Evolutionary conservation across 345 rosid species (phyloP).

Genomic region (Balakata baccata): DNA sequence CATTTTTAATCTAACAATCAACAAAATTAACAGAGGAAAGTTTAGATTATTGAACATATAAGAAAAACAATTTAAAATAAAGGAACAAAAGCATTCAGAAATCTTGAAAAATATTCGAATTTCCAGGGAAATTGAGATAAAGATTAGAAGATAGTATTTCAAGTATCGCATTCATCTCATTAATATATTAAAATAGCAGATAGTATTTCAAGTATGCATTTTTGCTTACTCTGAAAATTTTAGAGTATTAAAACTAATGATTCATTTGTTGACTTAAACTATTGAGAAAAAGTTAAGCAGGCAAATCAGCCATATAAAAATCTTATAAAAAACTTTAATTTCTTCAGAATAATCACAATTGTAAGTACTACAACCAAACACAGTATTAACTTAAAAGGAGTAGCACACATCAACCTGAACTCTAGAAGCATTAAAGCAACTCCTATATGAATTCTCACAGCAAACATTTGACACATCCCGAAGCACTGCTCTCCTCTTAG

Average conservation of each 20-base stretch:
- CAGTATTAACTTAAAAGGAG: slow-evolving; percentile 6
- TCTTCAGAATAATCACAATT: neutral
- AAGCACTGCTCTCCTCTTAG: slow-evolving; percentile 67
- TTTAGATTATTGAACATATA: neutral
- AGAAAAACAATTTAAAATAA: neutral
- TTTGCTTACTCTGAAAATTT: neutral
- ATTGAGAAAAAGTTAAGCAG: neutral
- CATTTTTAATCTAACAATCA: slow-evolving; percentile 46
- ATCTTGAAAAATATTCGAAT: neutral
- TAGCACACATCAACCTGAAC: slow-evolving; percentile 43
- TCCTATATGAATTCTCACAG: slow-evolving; percentile 38
- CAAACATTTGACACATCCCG: slow-evolving; percentile 68
- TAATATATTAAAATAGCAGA: neutral
- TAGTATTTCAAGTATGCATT: neutral
- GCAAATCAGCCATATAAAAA: neutral
- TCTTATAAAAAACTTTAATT: neutral
- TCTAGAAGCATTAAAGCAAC: slow-evolving; percentile 52
- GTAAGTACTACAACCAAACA: neutral
- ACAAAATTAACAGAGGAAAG: slow-evolving; percentile 2
- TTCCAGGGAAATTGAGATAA: neutral
- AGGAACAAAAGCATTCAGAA: neutral
- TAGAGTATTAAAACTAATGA: neutral
- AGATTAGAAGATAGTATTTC: neutral
- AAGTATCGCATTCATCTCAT: neutral
- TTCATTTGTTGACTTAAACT: neutral